phyloP scores from a whole-genome alignment of 208 protist species.

The Leishmania aethiopica region DNA sequence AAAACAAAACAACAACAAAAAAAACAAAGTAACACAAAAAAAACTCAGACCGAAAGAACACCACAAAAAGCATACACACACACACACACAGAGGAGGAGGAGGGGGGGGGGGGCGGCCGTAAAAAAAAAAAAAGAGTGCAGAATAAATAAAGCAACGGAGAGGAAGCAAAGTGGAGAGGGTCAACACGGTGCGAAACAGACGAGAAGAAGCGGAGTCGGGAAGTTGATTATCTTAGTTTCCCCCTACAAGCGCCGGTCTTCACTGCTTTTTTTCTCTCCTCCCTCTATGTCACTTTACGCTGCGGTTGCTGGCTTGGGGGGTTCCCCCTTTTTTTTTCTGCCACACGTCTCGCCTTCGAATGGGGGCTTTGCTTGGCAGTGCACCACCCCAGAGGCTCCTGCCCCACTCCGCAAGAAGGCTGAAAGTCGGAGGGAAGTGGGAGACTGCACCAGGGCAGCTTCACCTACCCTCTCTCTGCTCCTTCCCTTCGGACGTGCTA shows the following conservation, averaged over 20 bases:
- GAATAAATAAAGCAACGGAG: neutral
- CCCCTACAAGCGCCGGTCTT: neutral
- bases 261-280: neutral
- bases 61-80: neutral
- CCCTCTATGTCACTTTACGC: neutral
- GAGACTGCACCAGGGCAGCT: neutral
- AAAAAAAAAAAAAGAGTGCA: neutral
- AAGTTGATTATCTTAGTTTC: neutral
- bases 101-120: neutral
- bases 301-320: neutral
- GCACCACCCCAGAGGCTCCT: neutral
- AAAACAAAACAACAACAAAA: conserved; percentile 2
- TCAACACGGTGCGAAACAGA: neutral
- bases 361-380: neutral
- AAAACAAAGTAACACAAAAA: conserved; percentile 4
- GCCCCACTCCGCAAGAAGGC: neutral
- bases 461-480: neutral
- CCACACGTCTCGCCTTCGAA: no score
- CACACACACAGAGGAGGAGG: neutral
- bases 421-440: neutral
- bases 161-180: conserved; percentile 8
- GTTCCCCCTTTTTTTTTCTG: no score
- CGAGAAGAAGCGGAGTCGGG: neutral
- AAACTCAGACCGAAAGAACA: neutral
- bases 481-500: neutral